These are phyloP conservation scores for Chenopodium album DNA, from an alignment of 148 eudicot genomes.

Conservation along the genomic window DNA sequence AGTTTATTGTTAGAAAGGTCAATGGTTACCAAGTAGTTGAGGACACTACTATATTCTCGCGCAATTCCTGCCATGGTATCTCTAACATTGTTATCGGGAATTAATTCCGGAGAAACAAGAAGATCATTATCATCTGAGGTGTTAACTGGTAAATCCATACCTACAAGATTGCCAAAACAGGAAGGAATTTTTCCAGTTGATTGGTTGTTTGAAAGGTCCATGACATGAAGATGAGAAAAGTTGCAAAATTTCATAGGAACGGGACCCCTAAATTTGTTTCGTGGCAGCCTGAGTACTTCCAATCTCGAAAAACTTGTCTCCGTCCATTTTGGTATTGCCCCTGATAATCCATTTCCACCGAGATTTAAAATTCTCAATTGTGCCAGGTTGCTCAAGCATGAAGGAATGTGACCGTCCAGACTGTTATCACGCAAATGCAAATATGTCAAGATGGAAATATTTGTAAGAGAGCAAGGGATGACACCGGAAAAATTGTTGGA, in stretches of 20 bases:
- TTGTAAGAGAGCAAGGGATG: too few relatives aligned
- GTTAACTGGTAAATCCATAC: background rate
- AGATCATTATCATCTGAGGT: background rate
- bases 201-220: conserved; percentile 16
- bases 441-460: background rate
- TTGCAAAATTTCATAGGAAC: conserved; percentile 16
- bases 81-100: background rate
- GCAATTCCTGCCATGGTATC: conserved; percentile 23
- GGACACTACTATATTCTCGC: conserved; percentile 5
- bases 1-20: conserved; percentile 28
- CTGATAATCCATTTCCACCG: conserved; percentile 16
- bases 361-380: background rate
- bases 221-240: background rate
- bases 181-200: conserved; percentile 1
- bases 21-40: conserved; percentile 13
- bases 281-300: conserved; percentile 7
- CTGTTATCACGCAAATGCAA: conserved; percentile 16
- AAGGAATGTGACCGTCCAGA: conserved; percentile 3
- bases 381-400: background rate
- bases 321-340: background rate
- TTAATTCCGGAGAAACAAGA: too few relatives aligned
- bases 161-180: conserved; percentile 8
- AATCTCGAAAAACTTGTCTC: background rate
- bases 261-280: background rate
- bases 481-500: too few relatives aligned